These are phyloP conservation scores for Neolentinus lepideus DNA, from an alignment of 1,284 basidiomycete genomes.

Conservation along the genomic window DNA sequence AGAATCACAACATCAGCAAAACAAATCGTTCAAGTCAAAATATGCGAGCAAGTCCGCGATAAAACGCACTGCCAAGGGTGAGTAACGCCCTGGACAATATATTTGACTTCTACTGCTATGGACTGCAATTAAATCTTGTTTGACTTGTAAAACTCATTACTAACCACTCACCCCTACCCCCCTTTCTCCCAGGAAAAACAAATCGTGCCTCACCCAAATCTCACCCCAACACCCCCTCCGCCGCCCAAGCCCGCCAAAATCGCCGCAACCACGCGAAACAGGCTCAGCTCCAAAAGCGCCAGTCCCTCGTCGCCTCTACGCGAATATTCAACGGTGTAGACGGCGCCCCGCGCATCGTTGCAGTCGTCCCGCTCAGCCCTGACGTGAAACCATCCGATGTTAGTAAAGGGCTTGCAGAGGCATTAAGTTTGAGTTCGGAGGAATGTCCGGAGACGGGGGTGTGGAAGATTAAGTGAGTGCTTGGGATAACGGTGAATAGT, in stretches of 20 bases:
- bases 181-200: constrained; percentile 38
- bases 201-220: constrained; percentile 48
- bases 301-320: constrained; percentile 59
- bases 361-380: constrained; percentile 68
- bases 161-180: background rate
- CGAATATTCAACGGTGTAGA: constrained; percentile 73
- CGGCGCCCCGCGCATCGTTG: constrained; percentile 75
- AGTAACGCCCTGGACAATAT: constrained; percentile 7
- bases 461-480: constrained; percentile 61
- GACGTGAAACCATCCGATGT: constrained; percentile 54
- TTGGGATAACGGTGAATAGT: constrained; percentile 7
- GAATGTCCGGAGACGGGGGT: constrained; percentile 46
- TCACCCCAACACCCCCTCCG: constrained; percentile 27
- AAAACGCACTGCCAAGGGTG: constrained; percentile 80
- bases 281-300: constrained; percentile 63
- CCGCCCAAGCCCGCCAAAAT: constrained; percentile 59
- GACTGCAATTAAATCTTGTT: too few relatives aligned
- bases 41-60: constrained; percentile 81
- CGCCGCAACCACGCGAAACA: constrained; percentile 79
- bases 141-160: constrained; percentile 3
- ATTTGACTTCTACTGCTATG: background rate
- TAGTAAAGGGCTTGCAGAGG: constrained; percentile 55
- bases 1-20: constrained; percentile 43
- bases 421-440: constrained; percentile 52
- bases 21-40: constrained; percentile 86